Evolutionary conservation across 306 rosid genomes (phyloP).

Genomic region (Cicer chorassanicum): DNA sequence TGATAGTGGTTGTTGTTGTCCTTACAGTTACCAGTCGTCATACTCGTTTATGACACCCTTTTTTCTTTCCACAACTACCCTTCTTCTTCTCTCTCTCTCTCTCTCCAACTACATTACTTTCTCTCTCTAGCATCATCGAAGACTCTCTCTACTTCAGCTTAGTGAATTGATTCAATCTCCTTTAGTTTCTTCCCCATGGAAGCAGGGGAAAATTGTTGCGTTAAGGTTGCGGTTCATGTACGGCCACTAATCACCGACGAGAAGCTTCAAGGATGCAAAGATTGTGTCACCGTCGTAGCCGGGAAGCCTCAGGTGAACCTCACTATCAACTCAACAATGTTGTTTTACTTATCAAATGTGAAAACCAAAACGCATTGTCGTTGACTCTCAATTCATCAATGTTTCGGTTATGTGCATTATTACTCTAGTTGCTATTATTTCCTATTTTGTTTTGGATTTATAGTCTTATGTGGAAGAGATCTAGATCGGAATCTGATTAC

Average conservation of each 20-base stretch:
- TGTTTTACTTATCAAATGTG: slow-evolving; percentile 22
- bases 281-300: slow-evolving; percentile 86
- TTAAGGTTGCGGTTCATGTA: slow-evolving; percentile 92
- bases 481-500: slow-evolving; percentile 52
- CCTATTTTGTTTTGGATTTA: slow-evolving; percentile 36
- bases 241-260: slow-evolving; percentile 97
- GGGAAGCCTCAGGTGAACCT: slow-evolving; percentile 94
- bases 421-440: not conserved
- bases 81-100: slow-evolving; percentile 28
- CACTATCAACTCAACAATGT: slow-evolving; percentile 36
- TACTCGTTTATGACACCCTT: slow-evolving; percentile 35
- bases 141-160: not conserved
- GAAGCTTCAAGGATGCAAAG: slow-evolving; percentile 96
- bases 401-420: slow-evolving; percentile 27
- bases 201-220: slow-evolving; percentile 95
- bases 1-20: slow-evolving; percentile 62
- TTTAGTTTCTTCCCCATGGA: slow-evolving; percentile 61
- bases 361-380: slow-evolving; percentile 36
- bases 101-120: slow-evolving; percentile 45
- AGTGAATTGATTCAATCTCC: slow-evolving; percentile 32
- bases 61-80: slow-evolving; percentile 54
- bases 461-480: slow-evolving; percentile 42
- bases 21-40: slow-evolving; percentile 50
- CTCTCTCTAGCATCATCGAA: slow-evolving; percentile 52
- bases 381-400: slow-evolving; percentile 32